phyloP scores from a whole-genome alignment of 1,284 basidiomycete species.

The Cutaneotrichosporon cavernicola region DNA sequence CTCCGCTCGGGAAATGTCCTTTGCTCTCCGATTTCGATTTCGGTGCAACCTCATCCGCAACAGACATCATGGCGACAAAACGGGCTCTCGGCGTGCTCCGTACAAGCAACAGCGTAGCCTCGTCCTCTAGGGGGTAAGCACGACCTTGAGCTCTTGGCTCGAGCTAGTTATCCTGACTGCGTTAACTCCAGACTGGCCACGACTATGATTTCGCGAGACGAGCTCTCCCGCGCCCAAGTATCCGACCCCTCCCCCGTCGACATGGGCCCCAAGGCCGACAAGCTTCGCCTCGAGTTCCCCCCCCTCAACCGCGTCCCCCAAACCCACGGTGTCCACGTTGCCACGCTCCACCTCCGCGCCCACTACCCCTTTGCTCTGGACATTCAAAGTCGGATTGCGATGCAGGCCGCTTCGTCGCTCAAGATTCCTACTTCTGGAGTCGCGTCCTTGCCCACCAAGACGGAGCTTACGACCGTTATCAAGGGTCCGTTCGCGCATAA shows the following conservation, averaged over 20 bases:
- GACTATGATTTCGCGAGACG: background rate
- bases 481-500: conserved; percentile 89
- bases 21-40: conserved; percentile 1
- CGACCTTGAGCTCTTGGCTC: too few relatives aligned
- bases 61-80: conserved; percentile 23
- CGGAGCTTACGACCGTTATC: conserved; percentile 81
- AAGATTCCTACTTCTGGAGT: conserved; percentile 76
- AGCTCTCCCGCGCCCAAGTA: background rate
- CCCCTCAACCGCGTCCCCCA: conserved; percentile 24
- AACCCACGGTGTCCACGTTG: conserved; percentile 74
- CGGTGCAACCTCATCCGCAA: background rate
- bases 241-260: background rate
- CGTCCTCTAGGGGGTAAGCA: conserved; percentile 13
- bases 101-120: conserved; percentile 11
- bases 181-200: background rate
- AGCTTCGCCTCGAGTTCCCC: conserved; percentile 11
- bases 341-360: conserved; percentile 77
- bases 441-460: conserved; percentile 70
- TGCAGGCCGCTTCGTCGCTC: conserved; percentile 77
- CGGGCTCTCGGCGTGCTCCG: conserved; percentile 20
- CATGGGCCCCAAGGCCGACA: background rate
- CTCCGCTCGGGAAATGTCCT: background rate
- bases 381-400: conserved; percentile 79
- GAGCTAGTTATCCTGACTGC: background rate
- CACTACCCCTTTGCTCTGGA: conserved; percentile 68